These are phyloP conservation scores for Ophioceras dolichostomum DNA, from an alignment of 2,329 filamentous ascomycete species.

Conservation along the genomic window DNA sequence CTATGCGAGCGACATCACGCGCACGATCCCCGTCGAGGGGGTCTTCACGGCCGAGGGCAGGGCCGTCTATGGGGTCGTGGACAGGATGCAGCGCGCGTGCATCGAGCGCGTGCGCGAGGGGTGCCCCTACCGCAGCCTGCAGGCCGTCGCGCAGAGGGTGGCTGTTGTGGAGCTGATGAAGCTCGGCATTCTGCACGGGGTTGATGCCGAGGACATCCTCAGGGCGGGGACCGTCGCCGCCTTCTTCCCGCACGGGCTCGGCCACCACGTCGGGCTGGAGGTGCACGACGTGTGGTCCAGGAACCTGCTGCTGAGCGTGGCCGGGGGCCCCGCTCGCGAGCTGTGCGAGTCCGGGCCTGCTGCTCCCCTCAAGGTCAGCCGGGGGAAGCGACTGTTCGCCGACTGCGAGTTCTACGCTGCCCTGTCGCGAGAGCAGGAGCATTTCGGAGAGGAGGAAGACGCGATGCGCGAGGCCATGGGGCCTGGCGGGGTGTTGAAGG, in stretches of 20 bases:
- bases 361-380: too few species aligned
- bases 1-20: conserved; percentile 84
- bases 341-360: too few species aligned
- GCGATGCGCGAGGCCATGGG: too few species aligned
- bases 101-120: conserved; percentile 59
- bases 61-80: conserved; percentile 65
- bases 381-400: conserved; percentile 23
- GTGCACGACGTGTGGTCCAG: conserved; percentile 44
- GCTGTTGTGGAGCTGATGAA: conserved; percentile 58
- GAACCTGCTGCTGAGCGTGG: conserved; percentile 18
- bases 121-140: conserved; percentile 57
- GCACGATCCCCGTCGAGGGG: conserved; percentile 70
- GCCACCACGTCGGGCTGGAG: conserved; percentile 55
- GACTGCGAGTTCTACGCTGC: conserved; percentile 7
- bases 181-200: conserved; percentile 60
- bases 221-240: conserved; percentile 40
- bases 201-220: conserved; percentile 39
- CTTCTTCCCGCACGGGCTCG: conserved; percentile 55
- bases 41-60: conserved; percentile 54
- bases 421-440: conserved; percentile 11
- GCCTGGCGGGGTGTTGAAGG: too few species aligned
- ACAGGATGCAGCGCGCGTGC: conserved; percentile 68
- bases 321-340: conserved; percentile 5
- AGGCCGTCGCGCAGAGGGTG: conserved; percentile 59
- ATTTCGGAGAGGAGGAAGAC: neutral